These are phyloP conservation scores for Plenodomus tracheiphilus DNA, from an alignment of 2,329 filamentous ascomycete species.

Conservation along the genomic window DNA sequence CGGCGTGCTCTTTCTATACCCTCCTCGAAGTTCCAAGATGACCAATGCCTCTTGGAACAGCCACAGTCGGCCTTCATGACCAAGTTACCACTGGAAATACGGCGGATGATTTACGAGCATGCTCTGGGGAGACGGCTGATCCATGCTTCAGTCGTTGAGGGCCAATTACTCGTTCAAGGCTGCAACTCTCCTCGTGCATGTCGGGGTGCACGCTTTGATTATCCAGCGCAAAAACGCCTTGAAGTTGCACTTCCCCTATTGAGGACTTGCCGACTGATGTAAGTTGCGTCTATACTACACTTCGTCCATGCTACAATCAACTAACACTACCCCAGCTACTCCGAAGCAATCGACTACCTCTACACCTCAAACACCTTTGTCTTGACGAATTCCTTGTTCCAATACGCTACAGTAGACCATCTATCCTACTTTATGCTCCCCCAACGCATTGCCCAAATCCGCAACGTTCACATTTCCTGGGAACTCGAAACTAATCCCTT, in stretches of 20 bases:
- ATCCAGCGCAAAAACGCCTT: neutral
- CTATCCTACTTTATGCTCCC: conserved; percentile 23
- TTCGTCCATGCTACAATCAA: too few species aligned
- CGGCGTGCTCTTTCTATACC: conserved; percentile 17
- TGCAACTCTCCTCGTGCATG: neutral
- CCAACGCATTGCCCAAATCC: conserved; percentile 22
- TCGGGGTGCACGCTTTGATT: neutral
- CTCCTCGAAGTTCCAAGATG: conserved; percentile 5
- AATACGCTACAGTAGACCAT: conserved; percentile 16
- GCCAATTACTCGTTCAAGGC: conserved; percentile 10
- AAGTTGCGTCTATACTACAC: too few species aligned
- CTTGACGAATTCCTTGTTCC: conserved; percentile 14
- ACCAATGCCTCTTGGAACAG: conserved; percentile 17
- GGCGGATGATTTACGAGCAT: conserved; percentile 21
- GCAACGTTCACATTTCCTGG: conserved; percentile 20
- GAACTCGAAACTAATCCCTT: conserved; percentile 12
- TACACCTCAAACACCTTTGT: conserved; percentile 24
- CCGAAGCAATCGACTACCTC: conserved; percentile 25
- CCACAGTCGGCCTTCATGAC: conserved; percentile 19
- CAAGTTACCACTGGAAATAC: conserved; percentile 25
- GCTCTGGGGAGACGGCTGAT: conserved; percentile 15
- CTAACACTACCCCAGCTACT: conserved; percentile 16
- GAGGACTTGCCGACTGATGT: conserved; percentile 27
- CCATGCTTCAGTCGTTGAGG: conserved; percentile 10
- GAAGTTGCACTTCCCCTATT: conserved; percentile 13